Percentiles rank a stretch among this genome's conserved stretches.
phyloP scores from a whole-genome alignment of 208 protist genomes.

The Trypanosoma boissoni region DNA sequence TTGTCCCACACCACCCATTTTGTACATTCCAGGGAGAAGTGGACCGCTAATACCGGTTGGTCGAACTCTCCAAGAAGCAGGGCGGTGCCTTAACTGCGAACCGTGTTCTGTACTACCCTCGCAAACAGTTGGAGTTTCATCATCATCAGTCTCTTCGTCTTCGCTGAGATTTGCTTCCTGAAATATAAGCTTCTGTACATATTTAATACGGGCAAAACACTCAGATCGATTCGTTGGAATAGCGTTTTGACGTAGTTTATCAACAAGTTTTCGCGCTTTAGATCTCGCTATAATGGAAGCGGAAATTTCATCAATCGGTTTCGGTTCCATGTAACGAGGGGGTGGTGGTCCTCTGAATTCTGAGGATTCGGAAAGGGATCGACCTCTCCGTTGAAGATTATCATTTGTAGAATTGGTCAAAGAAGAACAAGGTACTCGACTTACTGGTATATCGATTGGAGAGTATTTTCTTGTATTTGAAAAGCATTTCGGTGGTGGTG shows the following conservation, averaged over 20 bases:
- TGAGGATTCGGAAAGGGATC: too few species aligned
- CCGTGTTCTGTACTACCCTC: background rate
- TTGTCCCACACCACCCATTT: slow-evolving; percentile 12
- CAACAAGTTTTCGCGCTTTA: slow-evolving; percentile 63
- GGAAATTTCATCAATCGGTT: slow-evolving; percentile 60
- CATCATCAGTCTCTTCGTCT: slow-evolving; percentile 3
- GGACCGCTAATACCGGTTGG: slow-evolving; percentile 5
- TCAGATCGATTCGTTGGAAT: slow-evolving; percentile 78
- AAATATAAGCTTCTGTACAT: slow-evolving; percentile 14
- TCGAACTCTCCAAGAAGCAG: background rate
- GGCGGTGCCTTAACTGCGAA: background rate
- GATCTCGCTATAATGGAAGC: slow-evolving; percentile 61
- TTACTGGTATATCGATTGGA: too few species aligned
- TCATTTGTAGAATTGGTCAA: background rate
- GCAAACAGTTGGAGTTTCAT: background rate
- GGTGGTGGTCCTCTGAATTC: background rate
- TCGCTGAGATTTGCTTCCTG: slow-evolving; percentile 12
- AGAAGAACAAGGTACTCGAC: background rate
- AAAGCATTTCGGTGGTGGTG: background rate
- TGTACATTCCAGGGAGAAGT: slow-evolving; percentile 24
- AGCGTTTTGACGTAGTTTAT: slow-evolving; percentile 52
- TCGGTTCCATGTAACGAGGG: slow-evolving; percentile 35
- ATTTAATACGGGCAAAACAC: slow-evolving; percentile 26
- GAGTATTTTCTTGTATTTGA: background rate
- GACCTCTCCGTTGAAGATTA: too few species aligned